phyloP scores from a whole-genome alignment of 441 rosid species.

The Macaranga tanarius region DNA sequence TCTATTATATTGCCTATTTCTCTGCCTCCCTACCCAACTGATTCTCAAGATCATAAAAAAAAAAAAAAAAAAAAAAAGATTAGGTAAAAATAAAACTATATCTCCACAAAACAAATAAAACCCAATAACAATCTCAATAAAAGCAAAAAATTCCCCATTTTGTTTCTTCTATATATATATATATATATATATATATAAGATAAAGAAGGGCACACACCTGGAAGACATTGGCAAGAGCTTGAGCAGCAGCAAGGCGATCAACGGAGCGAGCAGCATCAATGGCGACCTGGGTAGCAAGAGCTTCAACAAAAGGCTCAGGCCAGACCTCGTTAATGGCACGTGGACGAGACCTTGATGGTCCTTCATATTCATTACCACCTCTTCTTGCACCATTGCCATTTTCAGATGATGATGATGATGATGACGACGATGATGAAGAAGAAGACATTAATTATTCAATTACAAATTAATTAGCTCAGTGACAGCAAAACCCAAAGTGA shows the following conservation, averaged over 20 bases:
- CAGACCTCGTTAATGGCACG: conserved; percentile 65
- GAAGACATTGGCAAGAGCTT: conserved; percentile 71
- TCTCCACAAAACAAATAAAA: not conserved
- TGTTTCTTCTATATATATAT: not conserved
- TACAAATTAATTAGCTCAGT: too few species aligned
- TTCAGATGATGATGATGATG: conserved; percentile 41
- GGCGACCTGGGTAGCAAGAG: conserved; percentile 78
- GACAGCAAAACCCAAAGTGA: conserved; percentile 16
- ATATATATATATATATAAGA: not conserved
- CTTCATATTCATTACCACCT: conserved; percentile 49
- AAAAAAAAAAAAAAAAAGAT: too few species aligned
- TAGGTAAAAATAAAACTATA: not conserved
- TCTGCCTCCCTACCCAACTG: conserved; percentile 8
- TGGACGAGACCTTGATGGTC: conserved; percentile 59
- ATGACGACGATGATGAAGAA: conserved; percentile 41
- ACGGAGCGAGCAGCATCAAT: conserved; percentile 47
- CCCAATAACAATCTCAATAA: not conserved
- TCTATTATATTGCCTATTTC: conserved; percentile 20
- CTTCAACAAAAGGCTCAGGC: conserved; percentile 93
- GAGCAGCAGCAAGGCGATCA: conserved; percentile 76
- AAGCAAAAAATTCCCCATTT: not conserved
- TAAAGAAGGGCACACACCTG: conserved; percentile 42
- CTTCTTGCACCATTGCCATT: conserved; percentile 31
- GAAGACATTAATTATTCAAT: conserved; percentile 38
- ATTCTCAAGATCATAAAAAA: not conserved